Evolutionary conservation across 2,329 filamentous ascomycete species (phyloP).

Genomic region (Ceratocystis colombiana): DNA sequence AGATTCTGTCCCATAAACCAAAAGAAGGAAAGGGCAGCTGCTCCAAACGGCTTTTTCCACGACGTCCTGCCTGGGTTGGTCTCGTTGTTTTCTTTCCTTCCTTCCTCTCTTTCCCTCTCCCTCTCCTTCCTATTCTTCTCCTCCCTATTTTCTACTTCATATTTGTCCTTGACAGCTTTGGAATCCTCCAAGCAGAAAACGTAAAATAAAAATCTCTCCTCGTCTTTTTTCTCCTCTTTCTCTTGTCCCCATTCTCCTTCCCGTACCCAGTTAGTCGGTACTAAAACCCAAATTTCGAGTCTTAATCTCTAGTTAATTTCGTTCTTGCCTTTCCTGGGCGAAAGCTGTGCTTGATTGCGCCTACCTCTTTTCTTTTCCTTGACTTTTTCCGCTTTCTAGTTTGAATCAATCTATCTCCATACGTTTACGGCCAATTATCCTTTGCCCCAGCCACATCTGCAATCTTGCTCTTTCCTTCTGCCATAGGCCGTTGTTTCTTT

Average conservation of each 20-base stretch:
- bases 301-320: not conserved
- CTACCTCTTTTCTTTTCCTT: not conserved
- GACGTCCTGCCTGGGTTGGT: not conserved
- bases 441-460: constrained; percentile 2
- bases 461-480: not conserved
- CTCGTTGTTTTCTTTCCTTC: constrained; percentile 1
- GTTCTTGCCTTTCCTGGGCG: not conserved
- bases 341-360: not conserved
- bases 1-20: not conserved
- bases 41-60: not conserved
- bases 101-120: not conserved
- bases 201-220: constrained; percentile 5
- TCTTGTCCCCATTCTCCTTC: not conserved
- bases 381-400: not conserved
- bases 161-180: constrained; percentile 15
- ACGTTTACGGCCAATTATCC: constrained; percentile 2
- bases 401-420: not conserved
- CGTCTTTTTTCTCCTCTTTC: not conserved
- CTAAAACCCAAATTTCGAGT: not conserved
- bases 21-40: not conserved
- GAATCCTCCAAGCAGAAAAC: constrained; percentile 1
- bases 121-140: not conserved
- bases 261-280: not conserved
- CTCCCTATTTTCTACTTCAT: not conserved
- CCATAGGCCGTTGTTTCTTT: no score